Conservation (phyloP, 495 filamentous ascomycete genomes). For the Penicillium nucicola region DNA sequence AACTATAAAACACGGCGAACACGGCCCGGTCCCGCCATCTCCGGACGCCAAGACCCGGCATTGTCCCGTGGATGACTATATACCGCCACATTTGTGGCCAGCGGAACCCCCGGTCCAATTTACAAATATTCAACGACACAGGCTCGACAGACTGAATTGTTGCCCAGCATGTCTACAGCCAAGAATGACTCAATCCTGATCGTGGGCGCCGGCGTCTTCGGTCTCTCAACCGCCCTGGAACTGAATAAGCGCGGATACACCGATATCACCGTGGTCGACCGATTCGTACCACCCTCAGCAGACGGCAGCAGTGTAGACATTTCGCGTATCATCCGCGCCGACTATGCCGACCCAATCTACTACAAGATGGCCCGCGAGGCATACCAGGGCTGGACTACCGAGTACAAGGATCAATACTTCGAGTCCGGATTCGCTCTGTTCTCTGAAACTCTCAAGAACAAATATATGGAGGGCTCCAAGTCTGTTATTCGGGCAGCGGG, state of each 20-base stretch:
- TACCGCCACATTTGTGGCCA: conserved; percentile 6
- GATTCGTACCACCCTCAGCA: conserved; percentile 48
- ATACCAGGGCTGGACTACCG: conserved; percentile 59
- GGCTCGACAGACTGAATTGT: background rate
- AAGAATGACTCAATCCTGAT: conserved; percentile 35
- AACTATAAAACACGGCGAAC: conserved; percentile 5
- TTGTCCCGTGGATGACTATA: conserved; percentile 3
- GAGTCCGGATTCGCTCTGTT: conserved; percentile 28
- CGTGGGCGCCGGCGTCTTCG: conserved; percentile 34
- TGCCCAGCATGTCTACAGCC: conserved; percentile 14
- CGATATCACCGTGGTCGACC: conserved; percentile 50
- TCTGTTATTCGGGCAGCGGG: conserved; percentile 17
- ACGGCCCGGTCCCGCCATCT: conserved; percentile 17
- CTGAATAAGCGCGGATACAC: conserved; percentile 23
- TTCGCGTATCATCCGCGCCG: conserved; percentile 65
- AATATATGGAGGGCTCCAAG: conserved; percentile 21
- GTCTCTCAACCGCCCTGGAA: conserved; percentile 27
- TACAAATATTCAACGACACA: background rate
- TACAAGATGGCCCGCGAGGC: conserved; percentile 59
- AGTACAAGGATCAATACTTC: conserved; percentile 24
- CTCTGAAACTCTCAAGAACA: conserved; percentile 22
- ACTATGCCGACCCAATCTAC: conserved; percentile 69
- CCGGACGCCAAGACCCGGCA: conserved; percentile 23
- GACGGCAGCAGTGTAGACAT: conserved; percentile 61
- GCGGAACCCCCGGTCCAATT: background rate